Percentiles rank a stretch among this genome's conserved stretches.
Conservation (phyloP, 2,329 filamentous ascomycete genomes). For the Colletotrichum sp. region DNA sequence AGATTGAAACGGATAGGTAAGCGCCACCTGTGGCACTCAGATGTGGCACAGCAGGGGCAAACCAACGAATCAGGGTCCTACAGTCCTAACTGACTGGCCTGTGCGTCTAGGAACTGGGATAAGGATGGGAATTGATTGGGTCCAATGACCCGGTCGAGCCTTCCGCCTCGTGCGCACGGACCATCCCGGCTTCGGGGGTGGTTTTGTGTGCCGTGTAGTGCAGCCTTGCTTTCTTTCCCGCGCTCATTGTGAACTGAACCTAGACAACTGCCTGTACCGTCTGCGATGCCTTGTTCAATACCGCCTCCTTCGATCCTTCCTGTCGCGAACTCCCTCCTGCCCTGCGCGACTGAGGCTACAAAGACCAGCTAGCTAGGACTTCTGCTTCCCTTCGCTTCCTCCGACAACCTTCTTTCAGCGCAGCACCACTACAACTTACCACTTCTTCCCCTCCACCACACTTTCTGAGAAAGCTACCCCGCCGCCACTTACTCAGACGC, state of each 20-base stretch:
- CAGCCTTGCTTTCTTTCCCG: not conserved
- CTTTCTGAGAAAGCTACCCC: conserved; percentile 16
- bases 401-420: not conserved
- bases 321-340: not conserved
- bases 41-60: not conserved
- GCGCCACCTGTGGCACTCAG: not conserved
- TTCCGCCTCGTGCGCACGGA: conserved; percentile 9
- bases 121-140: not conserved
- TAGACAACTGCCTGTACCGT: not conserved
- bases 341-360: not conserved
- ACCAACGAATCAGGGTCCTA: not conserved
- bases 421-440: not conserved
- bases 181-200: not conserved
- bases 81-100: not conserved
- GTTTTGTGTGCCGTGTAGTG: not conserved
- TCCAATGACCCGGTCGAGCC: not conserved
- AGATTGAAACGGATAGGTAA: not conserved
- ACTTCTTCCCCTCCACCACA: not conserved
- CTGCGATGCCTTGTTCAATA: conserved; percentile 9
- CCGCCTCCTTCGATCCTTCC: not conserved
- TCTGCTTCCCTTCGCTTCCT: not conserved
- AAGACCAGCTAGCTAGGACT: not conserved
- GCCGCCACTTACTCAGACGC: conserved; percentile 12
- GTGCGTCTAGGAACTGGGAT: not conserved
- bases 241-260: not conserved